Evolutionary conservation across 345 rosid genomes (phyloP).

Genomic region (Physaria fendleri): DNA sequence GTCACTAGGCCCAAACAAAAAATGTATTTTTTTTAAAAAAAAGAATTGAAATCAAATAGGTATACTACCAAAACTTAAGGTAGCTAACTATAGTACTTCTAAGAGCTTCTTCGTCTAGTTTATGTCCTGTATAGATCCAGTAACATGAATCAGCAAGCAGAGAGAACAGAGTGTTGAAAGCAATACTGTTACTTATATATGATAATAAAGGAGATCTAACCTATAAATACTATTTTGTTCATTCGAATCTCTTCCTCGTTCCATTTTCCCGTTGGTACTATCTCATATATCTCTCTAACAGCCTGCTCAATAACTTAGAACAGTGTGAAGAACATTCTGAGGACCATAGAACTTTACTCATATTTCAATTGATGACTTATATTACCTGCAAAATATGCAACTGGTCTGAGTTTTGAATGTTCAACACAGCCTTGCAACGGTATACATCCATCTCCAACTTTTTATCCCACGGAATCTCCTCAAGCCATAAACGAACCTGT

Average conservation of each 20-base stretch:
- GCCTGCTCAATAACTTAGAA: slow-evolving; percentile 47
- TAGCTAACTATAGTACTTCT: too few relatives aligned
- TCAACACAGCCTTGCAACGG: slow-evolving; percentile 87
- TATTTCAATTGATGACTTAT: not conserved
- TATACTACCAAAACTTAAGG: too few relatives aligned
- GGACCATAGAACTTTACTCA: not conserved
- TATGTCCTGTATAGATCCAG: slow-evolving; percentile 55
- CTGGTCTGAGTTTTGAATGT: slow-evolving; percentile 53
- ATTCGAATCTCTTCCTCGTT: slow-evolving; percentile 41
- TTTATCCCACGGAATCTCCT: slow-evolving; percentile 93
- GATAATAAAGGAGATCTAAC: slow-evolving; percentile 38
- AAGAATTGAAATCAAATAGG: too few relatives aligned
- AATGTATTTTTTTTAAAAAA: too few relatives aligned
- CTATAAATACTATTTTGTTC: slow-evolving; percentile 81
- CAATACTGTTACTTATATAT: not conserved
- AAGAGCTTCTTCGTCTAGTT: slow-evolving; percentile 57
- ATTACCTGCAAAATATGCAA: slow-evolving; percentile 88
- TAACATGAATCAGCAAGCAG: slow-evolving; percentile 4
- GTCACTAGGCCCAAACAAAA: too few relatives aligned
- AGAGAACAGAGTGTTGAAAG: not conserved
- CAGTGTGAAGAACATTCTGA: not conserved
- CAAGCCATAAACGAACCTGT: slow-evolving; percentile 78
- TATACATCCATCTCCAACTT: slow-evolving; percentile 70
- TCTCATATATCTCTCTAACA: slow-evolving; percentile 89
- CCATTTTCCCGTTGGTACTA: slow-evolving; percentile 80